Base-by-base conservation (phyloP, 306 rosid species). In the Ziziphus jujuba region DNA sequence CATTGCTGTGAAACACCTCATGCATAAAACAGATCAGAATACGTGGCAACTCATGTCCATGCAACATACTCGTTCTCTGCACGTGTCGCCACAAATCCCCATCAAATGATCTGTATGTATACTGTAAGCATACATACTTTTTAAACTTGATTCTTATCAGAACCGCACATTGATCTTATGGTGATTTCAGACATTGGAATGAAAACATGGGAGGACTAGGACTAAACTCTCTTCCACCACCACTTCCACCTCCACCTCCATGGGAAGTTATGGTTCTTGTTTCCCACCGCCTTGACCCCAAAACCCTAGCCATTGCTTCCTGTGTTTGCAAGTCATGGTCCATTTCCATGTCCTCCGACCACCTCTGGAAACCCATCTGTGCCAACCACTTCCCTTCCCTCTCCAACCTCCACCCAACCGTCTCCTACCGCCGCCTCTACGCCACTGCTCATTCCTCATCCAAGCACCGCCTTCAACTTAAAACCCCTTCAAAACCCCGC, bases 241-340 rank as follows among this genome's bases (percentile, higher is more conserved):
- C 12, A 45, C 62, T 10, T 58, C 8, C 22, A 7, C 16, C 10
- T 2, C 19, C 69, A 34, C 82, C 81, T 0, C 76, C 84, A 43
- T 85, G 90, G 87, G 83, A 85, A 73, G 82, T 77, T 11, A 58
- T 87, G 6, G 63, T 56, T 38, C 83, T 90, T 2, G 66, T 90
- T 1, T 78, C 78, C 36, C 79, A 61, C 16, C 50, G 66, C 57
- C 97, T 87, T 10, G 90, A 90, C 75, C 85, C 84, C n/a, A 76
- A 79, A 75, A 55, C 87, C 44, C 69, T 90, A 5, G 90, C 90
- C 73, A 56, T 70, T 13, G 81, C 97, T 56, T 85, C 84, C 0
- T 87, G 92, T 38, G 89, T 82, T 0, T 82, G 82, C 62, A 85
- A 85, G 53, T 77, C 82, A 53, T 90, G 92, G 92, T 71, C 74